Conservation (phyloP, 805 yeast genomes). For the Ogataea paraovalis region DNA sequence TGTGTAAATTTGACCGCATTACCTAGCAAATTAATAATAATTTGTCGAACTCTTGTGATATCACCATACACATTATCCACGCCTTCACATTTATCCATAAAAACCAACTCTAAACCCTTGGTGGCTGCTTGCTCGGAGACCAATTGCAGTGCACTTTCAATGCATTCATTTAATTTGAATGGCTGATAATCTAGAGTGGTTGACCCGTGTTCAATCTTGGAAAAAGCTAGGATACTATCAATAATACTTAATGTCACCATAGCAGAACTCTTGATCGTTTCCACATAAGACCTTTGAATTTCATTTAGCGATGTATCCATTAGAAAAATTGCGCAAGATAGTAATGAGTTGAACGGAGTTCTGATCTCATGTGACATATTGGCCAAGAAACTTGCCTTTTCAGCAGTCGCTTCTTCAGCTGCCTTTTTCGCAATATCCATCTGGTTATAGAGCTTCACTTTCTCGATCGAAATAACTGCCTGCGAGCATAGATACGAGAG, state of each 20-base stretch:
- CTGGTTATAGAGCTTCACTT: constrained; percentile 42
- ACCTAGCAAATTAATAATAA: constrained; percentile 48
- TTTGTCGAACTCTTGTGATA: constrained; percentile 46
- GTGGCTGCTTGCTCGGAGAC: constrained; percentile 45
- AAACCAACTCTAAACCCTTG: constrained; percentile 42
- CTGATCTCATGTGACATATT: constrained; percentile 58
- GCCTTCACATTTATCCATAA: constrained; percentile 37
- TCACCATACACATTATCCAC: constrained; percentile 42
- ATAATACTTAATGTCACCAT: constrained; percentile 49
- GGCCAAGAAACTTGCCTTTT: constrained; percentile 49
- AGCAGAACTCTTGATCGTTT: constrained; percentile 47
- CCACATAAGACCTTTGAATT: constrained; percentile 47
- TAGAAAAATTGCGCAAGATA: constrained; percentile 46
- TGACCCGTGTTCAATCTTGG: constrained; percentile 53
- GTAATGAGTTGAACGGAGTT: constrained; percentile 50
- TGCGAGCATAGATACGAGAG: constrained; percentile 44
- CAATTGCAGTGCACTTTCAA: constrained; percentile 44
- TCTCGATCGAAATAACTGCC: constrained; percentile 48
- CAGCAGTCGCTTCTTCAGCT: constrained; percentile 52
- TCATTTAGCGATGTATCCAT: constrained; percentile 42
- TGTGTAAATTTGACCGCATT: constrained; percentile 51
- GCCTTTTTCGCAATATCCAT: constrained; percentile 49
- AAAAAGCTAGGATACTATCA: constrained; percentile 51
- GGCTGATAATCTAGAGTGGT: constrained; percentile 41
- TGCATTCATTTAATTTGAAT: constrained; percentile 41